Evolutionary conservation across 768 basidiomycete genomes (phyloP).

Genomic region (Heimioporus sp.): DNA sequence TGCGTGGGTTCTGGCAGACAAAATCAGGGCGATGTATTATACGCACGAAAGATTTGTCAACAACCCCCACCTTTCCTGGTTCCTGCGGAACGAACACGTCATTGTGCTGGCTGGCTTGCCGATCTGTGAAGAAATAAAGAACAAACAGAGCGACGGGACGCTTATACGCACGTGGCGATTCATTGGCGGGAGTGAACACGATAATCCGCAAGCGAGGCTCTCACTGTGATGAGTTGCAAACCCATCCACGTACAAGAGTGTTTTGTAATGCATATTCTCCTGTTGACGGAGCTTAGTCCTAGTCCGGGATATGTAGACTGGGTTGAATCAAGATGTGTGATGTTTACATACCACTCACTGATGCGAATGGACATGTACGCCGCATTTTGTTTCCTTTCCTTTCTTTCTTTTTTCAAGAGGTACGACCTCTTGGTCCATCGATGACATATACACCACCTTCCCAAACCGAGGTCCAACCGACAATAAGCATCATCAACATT

Average conservation of each 20-base stretch:
- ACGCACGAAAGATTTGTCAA: slow-evolving; percentile 17
- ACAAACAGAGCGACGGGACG: not conserved
- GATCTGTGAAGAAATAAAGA: not conserved
- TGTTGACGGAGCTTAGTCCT: not conserved
- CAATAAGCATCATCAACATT: too few relatives aligned
- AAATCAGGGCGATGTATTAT: slow-evolving; percentile 32
- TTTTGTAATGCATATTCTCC: not conserved
- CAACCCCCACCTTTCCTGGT: slow-evolving; percentile 36
- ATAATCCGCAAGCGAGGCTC: not conserved
- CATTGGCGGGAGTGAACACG: slow-evolving; percentile 5
- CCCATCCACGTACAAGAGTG: not conserved
- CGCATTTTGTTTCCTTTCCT: too few relatives aligned
- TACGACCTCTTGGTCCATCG: too few relatives aligned
- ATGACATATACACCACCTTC: too few relatives aligned
- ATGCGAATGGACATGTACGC: too few relatives aligned
- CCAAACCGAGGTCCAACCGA: too few relatives aligned
- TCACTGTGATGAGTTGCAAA: not conserved
- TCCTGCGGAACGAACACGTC: slow-evolving; percentile 33
- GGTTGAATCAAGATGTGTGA: slow-evolving; percentile 9
- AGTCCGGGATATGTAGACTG: not conserved
- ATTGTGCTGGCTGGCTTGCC: slow-evolving; percentile 14
- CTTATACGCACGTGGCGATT: not conserved
- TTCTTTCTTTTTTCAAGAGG: too few relatives aligned
- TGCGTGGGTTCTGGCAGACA: slow-evolving; percentile 31
- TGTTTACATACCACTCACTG: too few relatives aligned